Percentiles rank a stretch among this genome's conserved stretches.
Conservation (phyloP, 805 yeast species). For the Candida quercuum region DNA sequence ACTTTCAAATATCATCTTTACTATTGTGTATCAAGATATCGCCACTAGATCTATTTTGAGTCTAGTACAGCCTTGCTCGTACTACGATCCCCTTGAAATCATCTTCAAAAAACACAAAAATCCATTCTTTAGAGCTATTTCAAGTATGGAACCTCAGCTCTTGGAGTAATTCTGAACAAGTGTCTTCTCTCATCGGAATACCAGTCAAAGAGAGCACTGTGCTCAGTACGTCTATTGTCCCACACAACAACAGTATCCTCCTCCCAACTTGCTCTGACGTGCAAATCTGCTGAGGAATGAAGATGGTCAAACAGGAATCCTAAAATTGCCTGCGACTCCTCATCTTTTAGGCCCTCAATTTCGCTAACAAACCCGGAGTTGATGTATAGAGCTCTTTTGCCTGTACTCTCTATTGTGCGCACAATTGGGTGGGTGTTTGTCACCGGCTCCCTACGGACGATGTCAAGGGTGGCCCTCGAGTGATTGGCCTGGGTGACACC, state of each 20-base stretch:
- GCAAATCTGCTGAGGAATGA: conserved; percentile 43
- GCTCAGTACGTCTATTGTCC: conserved; percentile 63
- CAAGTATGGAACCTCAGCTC: conserved; percentile 51
- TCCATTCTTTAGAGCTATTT: no score
- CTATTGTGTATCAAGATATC: no score
- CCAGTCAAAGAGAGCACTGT: conserved; percentile 63
- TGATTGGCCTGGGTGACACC: conserved; percentile 54
- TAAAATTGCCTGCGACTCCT: conserved; percentile 54
- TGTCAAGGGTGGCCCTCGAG: conserved; percentile 41
- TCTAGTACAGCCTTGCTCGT: no score
- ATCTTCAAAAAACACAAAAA: no score
- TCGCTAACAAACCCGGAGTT: conserved; percentile 52
- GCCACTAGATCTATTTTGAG: no score
- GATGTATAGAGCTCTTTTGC: conserved; percentile 46
- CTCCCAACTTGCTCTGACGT: conserved; percentile 59
- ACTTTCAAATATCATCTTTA: no score
- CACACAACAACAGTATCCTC: conserved; percentile 57
- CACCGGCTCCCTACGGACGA: conserved; percentile 54
- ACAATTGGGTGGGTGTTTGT: conserved; percentile 57
- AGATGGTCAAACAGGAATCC: conserved; percentile 47
- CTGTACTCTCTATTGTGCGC: conserved; percentile 60
- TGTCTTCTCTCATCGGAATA: conserved; percentile 54
- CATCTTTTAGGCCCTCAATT: conserved; percentile 60
- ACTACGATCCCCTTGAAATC: no score
- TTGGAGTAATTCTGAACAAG: conserved; percentile 57